phyloP scores from a whole-genome alignment of 1,139 yeast species.

The Yamadazyma siamensis region DNA sequence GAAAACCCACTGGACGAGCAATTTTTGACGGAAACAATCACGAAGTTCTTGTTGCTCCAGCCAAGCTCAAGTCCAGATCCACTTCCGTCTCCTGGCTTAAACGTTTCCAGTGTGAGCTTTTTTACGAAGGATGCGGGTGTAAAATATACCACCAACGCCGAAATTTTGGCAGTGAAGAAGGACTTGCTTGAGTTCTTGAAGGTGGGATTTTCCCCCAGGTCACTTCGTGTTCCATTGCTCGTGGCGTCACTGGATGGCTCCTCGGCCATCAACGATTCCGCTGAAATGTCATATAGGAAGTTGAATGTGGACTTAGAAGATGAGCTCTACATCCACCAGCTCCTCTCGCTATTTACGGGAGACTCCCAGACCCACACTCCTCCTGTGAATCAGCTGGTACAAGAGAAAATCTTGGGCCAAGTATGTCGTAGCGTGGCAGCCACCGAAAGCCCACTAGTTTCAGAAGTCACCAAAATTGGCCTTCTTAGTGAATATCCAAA shows the following conservation, averaged over 20 bases:
- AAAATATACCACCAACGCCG: conserved; percentile 45
- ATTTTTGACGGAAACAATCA: conserved; percentile 45
- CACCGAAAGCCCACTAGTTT: conserved; percentile 33
- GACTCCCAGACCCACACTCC: conserved; percentile 31
- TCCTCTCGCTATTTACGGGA: conserved; percentile 51
- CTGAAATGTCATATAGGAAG: conserved; percentile 51
- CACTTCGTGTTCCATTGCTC: conserved; percentile 44
- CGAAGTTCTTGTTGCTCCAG: conserved; percentile 54
- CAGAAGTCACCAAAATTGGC: conserved; percentile 52
- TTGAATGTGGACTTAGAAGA: conserved; percentile 53
- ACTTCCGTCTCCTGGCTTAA: conserved; percentile 57
- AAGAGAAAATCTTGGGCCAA: conserved; percentile 54
- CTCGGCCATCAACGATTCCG: conserved; percentile 49
- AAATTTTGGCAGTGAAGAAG: conserved; percentile 44
- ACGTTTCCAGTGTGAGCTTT: conserved; percentile 51
- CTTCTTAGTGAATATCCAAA: conserved; percentile 49
- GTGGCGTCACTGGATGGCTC: conserved; percentile 64
- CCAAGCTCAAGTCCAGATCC: conserved; percentile 31
- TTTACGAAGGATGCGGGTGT: conserved; percentile 70
- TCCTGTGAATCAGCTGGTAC: conserved; percentile 54
- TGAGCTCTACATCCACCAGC: conserved; percentile 32
- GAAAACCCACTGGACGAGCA: conserved; percentile 31
- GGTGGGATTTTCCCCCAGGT: conserved; percentile 35
- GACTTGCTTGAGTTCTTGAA: conserved; percentile 32
- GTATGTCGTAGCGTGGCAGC: conserved; percentile 54